A percentile compares a stretch with the other conserved stretches of the same genome.
Evolutionary conservation across 495 filamentous ascomycete species (phyloP).

Genomic region (Corynascus novoguineensis): DNA sequence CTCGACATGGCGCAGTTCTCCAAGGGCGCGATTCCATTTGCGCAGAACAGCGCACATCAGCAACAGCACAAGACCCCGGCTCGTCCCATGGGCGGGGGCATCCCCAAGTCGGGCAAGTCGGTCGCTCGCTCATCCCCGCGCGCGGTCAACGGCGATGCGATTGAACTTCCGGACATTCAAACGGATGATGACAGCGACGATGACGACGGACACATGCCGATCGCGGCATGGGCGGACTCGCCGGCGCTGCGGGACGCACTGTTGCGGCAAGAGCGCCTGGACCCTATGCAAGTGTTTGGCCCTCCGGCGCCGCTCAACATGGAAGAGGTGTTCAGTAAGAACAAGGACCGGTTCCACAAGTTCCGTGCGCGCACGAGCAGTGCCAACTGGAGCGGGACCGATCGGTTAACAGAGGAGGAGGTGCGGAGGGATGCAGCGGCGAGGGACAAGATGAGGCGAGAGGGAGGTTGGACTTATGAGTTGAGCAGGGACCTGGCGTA

Average conservation of each 20-base stretch:
- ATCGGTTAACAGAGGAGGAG: constrained; percentile 85
- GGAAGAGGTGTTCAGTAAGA: constrained; percentile 88
- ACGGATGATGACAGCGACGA: constrained; percentile 83
- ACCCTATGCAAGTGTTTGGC: constrained; percentile 86
- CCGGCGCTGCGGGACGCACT: constrained; percentile 68
- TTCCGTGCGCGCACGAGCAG: constrained; percentile 86
- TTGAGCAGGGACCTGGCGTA: constrained; percentile 40
- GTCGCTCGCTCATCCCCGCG: constrained; percentile 65
- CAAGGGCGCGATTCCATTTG: constrained; percentile 86
- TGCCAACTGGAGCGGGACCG: constrained; percentile 85
- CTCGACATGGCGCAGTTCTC: constrained; percentile 76
- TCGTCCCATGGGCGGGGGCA: constrained; percentile 39
- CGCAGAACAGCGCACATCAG: constrained; percentile 60
- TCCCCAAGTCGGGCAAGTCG: constrained; percentile 44
- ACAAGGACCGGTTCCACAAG: constrained; percentile 71
- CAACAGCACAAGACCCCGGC: constrained; percentile 59
- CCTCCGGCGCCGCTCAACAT: constrained; percentile 78
- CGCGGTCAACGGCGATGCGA: constrained; percentile 71
- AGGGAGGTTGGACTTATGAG: constrained; percentile 81
- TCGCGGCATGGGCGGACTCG: constrained; percentile 78
- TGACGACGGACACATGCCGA: constrained; percentile 48
- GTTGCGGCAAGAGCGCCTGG: constrained; percentile 68
- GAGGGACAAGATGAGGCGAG: constrained; percentile 69
- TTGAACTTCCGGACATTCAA: constrained; percentile 82
- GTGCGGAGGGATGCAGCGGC: constrained; percentile 73